phyloP scores from a whole-genome alignment of 2,329 filamentous ascomycete genomes.

The Neofusicoccum sp. region DNA sequence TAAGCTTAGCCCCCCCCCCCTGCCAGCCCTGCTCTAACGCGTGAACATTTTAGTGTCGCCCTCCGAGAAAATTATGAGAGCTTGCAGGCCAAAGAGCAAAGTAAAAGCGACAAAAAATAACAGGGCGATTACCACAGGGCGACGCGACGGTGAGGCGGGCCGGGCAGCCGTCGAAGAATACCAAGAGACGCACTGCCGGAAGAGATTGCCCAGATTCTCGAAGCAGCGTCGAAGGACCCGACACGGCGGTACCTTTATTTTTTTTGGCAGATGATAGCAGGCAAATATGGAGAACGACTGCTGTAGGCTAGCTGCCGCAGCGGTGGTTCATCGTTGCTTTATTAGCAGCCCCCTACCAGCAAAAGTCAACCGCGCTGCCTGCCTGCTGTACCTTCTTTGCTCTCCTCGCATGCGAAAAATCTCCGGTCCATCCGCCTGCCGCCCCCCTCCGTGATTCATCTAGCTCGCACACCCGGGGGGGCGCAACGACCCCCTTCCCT shows the following conservation, averaged over 20 bases:
- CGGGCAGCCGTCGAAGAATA: not conserved
- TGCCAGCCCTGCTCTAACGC: no score
- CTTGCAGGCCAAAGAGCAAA: not conserved
- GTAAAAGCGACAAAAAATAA: not conserved
- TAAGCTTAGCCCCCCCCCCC: not conserved
- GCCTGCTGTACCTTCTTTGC: not conserved
- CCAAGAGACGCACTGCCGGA: slow-evolving; percentile 1
- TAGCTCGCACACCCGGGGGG: not conserved
- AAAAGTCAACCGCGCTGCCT: not conserved
- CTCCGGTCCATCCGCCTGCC: not conserved
- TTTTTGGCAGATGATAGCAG: not conserved
- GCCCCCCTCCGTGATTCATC: not conserved
- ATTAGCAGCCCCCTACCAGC: not conserved
- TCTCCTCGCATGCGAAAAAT: not conserved
- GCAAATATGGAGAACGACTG: not conserved
- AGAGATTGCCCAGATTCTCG: slow-evolving; percentile 7
- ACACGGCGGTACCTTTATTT: not conserved
- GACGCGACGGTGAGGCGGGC: not conserved
- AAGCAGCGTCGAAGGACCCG: slow-evolving; percentile 12
- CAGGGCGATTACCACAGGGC: not conserved
- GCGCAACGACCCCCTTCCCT: not conserved
- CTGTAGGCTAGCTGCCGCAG: not conserved
- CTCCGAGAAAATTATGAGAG: not conserved
- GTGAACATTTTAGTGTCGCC: no score
- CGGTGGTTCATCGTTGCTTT: not conserved